phyloP scores from a whole-genome alignment of 768 basidiomycete genomes.

The Podaxis sp. region DNA sequence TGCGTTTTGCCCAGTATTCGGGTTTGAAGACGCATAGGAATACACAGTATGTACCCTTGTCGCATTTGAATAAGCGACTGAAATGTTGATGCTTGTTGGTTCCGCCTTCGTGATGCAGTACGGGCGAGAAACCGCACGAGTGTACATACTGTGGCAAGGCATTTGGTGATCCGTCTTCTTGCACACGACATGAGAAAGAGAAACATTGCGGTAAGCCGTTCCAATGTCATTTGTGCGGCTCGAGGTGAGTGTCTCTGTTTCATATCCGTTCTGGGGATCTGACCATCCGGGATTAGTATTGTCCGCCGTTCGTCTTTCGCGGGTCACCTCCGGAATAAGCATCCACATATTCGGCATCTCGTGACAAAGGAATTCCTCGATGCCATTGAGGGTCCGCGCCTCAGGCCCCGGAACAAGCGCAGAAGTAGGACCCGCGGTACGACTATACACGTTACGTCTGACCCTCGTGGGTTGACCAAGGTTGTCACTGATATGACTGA shows the following conservation, averaged over 20 bases:
- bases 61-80: neutral
- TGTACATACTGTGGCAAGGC: conserved; percentile 46
- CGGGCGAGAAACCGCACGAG: conserved; percentile 43
- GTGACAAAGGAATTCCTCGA: conserved; percentile 23
- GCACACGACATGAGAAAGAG: conserved; percentile 61
- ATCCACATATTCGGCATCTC: conserved; percentile 24
- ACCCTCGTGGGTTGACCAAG: neutral
- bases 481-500: neutral
- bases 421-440: conserved; percentile 10
- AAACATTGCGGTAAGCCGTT: conserved; percentile 44
- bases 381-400: conserved; percentile 23
- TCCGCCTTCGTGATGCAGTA: conserved; percentile 27
- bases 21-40: conserved; percentile 63
- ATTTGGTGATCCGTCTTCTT: conserved; percentile 70
- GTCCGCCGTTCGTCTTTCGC: conserved; percentile 59
- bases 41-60: conserved; percentile 47
- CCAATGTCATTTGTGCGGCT: conserved; percentile 46
- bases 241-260: conserved; percentile 32
- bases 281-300: conserved; percentile 37
- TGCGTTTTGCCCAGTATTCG: conserved; percentile 53
- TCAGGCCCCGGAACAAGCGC: conserved; percentile 13
- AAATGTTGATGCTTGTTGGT: neutral
- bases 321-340: conserved; percentile 46
- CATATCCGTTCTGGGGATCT: neutral
- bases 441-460: neutral